phyloP scores from a whole-genome alignment of 441 rosid species.

The Adansonia madagascariensis region DNA sequence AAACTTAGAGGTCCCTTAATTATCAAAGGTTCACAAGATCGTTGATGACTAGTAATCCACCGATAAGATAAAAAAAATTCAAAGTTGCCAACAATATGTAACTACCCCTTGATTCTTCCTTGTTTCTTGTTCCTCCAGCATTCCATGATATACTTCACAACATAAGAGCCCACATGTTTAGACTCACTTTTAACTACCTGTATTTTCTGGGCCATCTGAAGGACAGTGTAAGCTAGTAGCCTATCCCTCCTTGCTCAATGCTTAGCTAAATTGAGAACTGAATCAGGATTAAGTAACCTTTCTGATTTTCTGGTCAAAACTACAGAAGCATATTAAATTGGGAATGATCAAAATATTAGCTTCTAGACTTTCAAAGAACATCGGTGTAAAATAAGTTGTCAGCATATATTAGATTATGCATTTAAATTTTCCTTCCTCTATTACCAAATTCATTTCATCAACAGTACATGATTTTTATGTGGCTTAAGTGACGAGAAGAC shows the following conservation, averaged over 20 bases:
- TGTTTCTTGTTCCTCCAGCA: neutral
- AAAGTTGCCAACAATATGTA: constrained; percentile 9
- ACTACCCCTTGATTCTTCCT: neutral
- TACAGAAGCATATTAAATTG: neutral
- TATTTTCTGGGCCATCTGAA: neutral
- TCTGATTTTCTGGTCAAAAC: neutral
- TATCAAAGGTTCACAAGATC: constrained; percentile 1
- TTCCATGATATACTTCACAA: neutral
- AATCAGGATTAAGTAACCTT: constrained; percentile 1
- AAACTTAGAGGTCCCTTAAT: constrained; percentile 1
- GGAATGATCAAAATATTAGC: neutral
- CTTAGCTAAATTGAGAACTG: constrained; percentile 5
- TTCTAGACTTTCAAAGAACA: neutral
- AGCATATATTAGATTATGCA: neutral
- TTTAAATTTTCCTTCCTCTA: neutral
- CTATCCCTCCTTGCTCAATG: neutral
- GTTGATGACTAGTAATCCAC: neutral
- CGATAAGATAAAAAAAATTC: neutral
- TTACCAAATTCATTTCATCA: neutral
- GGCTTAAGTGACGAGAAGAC: neutral
- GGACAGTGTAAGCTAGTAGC: neutral
- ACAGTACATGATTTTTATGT: neutral
- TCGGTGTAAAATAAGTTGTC: neutral
- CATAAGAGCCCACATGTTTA: neutral
- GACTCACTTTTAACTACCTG: neutral